phyloP scores from a whole-genome alignment of 371 early-diverging fungal genomes.

The Mortierella sp. region DNA sequence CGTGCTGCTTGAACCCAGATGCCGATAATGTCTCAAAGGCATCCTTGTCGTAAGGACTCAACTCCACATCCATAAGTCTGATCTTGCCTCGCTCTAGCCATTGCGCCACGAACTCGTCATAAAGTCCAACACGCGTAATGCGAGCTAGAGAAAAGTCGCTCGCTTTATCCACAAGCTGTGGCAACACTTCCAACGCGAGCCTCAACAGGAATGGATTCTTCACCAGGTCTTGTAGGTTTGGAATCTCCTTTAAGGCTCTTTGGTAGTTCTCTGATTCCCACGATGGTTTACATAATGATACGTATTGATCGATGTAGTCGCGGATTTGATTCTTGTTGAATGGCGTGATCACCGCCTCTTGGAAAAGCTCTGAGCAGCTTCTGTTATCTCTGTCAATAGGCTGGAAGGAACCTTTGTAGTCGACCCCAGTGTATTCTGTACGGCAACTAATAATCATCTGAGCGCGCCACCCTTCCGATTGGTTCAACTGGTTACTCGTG shows the following conservation, averaged over 20 bases:
- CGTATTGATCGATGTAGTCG: background rate
- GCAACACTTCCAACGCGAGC: slow-evolving; percentile 8
- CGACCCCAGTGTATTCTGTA: background rate
- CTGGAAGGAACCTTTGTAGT: slow-evolving; percentile 10
- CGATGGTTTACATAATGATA: background rate
- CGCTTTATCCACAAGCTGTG: background rate
- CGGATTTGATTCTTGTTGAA: background rate
- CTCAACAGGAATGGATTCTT: slow-evolving; percentile 17
- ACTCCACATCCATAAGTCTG: background rate
- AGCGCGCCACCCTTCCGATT: slow-evolving; percentile 3
- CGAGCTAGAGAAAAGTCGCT: background rate
- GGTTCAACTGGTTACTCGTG: slow-evolving; percentile 12
- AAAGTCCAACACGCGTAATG: slow-evolving; percentile 8
- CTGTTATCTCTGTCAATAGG: background rate
- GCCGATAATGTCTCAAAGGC: background rate
- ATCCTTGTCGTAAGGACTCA: background rate
- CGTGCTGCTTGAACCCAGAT: background rate
- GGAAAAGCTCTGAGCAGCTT: background rate
- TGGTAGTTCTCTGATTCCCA: background rate
- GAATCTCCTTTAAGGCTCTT: slow-evolving; percentile 2
- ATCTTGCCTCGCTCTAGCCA: slow-evolving; percentile 3
- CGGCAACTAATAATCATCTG: background rate
- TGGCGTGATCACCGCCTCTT: slow-evolving; percentile 7
- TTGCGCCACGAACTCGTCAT: slow-evolving; percentile 16
- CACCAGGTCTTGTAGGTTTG: slow-evolving; percentile 16